A percentile compares a stretch with the other conserved stretches of the same genome.
Conservation (phyloP, 2,329 filamentous ascomycete genomes). For the Fusarium tupiense region DNA sequence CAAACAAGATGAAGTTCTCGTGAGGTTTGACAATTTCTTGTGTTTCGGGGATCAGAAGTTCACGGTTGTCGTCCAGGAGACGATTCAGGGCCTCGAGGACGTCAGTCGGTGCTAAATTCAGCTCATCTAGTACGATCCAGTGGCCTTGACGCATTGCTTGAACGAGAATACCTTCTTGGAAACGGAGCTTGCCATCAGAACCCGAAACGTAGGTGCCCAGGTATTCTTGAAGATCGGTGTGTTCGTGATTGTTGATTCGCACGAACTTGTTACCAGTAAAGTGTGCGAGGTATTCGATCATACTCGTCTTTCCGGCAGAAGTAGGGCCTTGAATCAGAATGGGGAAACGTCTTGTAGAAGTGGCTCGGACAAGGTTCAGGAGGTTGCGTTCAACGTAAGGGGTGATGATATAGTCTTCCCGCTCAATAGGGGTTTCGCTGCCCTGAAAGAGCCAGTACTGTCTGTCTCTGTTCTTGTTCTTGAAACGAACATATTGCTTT, state of each 20-base stretch:
- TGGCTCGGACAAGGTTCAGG: conserved; percentile 91
- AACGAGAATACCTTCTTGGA: conserved; percentile 93
- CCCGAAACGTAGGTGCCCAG: conserved; percentile 93
- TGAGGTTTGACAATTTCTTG: conserved; percentile 94
- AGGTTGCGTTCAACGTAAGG: conserved; percentile 95
- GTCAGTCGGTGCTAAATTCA: conserved; percentile 96
- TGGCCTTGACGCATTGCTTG: conserved; percentile 91
- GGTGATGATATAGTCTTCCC: conserved; percentile 94
- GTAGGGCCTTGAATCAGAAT: conserved; percentile 97
- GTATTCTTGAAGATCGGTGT: conserved; percentile 98
- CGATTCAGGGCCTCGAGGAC: conserved; percentile 96
- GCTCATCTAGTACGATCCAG: conserved; percentile 97
- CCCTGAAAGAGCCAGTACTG: conserved; percentile 94
- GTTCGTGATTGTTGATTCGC: conserved; percentile 99
- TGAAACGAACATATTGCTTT: conserved; percentile 81
- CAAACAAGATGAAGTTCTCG: conserved; percentile 96
- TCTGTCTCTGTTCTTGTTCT: conserved; percentile 68
- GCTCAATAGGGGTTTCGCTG: conserved; percentile 67
- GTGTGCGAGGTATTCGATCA: conserved; percentile 99
- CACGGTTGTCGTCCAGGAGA: conserved; percentile 93
- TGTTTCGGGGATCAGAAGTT: conserved; percentile 94
- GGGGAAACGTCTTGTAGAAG: conserved; percentile 90
- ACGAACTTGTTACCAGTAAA: conserved; percentile 97
- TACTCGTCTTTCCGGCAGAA: conserved; percentile 97
- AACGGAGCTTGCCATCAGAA: conserved; percentile 82